Evolutionary conservation across 169 alveolate genomes (phyloP).

Genomic region (Toxoplasma gondii): DNA sequence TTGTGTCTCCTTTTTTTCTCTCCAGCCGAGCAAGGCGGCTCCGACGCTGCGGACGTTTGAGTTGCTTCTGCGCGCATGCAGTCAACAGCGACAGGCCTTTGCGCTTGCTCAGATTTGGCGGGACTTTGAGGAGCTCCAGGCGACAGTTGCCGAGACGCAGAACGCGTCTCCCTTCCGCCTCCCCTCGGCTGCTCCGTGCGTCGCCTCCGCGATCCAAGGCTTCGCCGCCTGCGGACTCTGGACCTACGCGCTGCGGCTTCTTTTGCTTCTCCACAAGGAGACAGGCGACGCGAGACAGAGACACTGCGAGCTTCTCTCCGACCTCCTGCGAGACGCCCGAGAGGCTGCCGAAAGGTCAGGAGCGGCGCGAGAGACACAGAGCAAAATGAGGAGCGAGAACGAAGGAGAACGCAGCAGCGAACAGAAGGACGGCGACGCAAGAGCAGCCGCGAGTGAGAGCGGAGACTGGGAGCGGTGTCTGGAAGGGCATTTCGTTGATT

Average conservation of each 20-base stretch:
- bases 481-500: not conserved
- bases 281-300: not conserved
- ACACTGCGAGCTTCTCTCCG: not conserved
- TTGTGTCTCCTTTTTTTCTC: not conserved
- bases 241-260: not conserved
- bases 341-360: not conserved
- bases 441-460: not conserved
- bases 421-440: not conserved
- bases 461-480: not conserved
- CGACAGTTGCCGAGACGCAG: not conserved
- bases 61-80: slow-evolving; percentile 31
- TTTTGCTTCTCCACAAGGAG: not conserved
- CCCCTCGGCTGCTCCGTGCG: slow-evolving; percentile 2
- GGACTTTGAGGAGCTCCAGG: not conserved
- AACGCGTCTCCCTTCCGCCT: not conserved
- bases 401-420: not conserved
- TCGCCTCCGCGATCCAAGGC: not conserved
- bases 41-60: slow-evolving; percentile 29
- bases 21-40: not conserved
- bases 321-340: not conserved
- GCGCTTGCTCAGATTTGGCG: slow-evolving; percentile 34
- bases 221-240: not conserved
- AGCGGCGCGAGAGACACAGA: not conserved
- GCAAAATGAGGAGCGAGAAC: not conserved
- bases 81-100: not conserved